These are phyloP conservation scores for Trichoderma endophyticum DNA, from an alignment of 2,329 filamentous ascomycete genomes.

Conservation along the genomic window DNA sequence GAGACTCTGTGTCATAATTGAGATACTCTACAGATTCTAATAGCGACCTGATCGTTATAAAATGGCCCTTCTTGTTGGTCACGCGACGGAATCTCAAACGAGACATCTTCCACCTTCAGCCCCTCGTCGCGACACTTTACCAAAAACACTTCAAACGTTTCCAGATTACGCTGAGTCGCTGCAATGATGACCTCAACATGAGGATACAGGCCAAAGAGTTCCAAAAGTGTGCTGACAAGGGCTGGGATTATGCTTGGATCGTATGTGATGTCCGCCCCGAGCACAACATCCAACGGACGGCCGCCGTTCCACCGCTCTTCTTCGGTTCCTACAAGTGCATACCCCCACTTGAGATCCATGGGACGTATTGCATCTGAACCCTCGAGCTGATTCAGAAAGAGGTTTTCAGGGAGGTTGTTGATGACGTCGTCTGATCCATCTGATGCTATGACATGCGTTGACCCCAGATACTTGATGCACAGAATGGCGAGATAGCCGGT, in stretches of 20 bases:
- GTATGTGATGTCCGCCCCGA: constrained; percentile 79
- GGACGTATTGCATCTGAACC: constrained; percentile 43
- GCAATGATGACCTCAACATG: constrained; percentile 61
- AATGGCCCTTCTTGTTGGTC: constrained; percentile 59
- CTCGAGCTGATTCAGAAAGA: constrained; percentile 65
- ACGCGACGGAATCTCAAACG: constrained; percentile 39
- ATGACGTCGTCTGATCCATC: constrained; percentile 74
- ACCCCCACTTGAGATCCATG: constrained; percentile 63
- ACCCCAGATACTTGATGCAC: constrained; percentile 63
- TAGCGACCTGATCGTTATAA: constrained; percentile 57
- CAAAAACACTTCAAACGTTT: constrained; percentile 65
- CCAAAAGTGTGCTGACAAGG: constrained; percentile 61
- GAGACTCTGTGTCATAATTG: constrained; percentile 16
- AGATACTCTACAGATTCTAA: constrained; percentile 47
- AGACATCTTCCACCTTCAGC: constrained; percentile 42
- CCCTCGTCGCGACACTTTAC: constrained; percentile 51
- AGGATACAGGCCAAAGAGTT: constrained; percentile 58
- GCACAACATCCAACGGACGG: constrained; percentile 56
- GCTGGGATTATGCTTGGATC: constrained; percentile 61
- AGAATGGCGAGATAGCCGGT: constrained; percentile 74
- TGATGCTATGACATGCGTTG: constrained; percentile 61
- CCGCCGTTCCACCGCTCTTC: constrained; percentile 50
- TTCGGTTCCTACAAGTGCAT: constrained; percentile 56
- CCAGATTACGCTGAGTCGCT: constrained; percentile 66
- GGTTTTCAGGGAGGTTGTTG: constrained; percentile 62